These are phyloP conservation scores for Hemileccinum impolitum DNA, from an alignment of 768 basidiomycete species.

Conservation along the genomic window DNA sequence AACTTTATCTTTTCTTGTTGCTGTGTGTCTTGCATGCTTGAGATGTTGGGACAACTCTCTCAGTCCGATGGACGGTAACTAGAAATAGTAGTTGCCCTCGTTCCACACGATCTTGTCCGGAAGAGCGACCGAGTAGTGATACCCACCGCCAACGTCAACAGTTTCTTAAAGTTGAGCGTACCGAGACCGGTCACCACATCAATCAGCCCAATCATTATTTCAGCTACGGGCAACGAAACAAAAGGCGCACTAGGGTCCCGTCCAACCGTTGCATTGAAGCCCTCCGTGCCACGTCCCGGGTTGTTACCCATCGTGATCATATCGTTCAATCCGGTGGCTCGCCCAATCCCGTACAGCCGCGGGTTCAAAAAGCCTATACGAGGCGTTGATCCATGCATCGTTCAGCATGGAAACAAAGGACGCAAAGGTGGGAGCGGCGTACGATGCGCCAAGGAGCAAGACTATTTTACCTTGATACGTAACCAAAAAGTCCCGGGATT, in stretches of 20 bases:
- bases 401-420: conserved; percentile 63
- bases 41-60: too few species aligned
- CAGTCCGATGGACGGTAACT: too few species aligned
- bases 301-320: conserved; percentile 57
- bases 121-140: too few species aligned
- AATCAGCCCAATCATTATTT: too few species aligned
- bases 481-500: conserved; percentile 47
- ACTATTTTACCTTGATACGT: conserved; percentile 37
- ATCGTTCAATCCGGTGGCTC: conserved; percentile 48
- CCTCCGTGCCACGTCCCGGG: conserved; percentile 57
- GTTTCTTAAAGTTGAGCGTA: too few species aligned
- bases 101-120: too few species aligned
- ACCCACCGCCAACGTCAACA: too few species aligned
- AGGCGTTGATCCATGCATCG: conserved; percentile 49
- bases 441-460: conserved; percentile 62
- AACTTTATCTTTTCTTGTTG: too few species aligned
- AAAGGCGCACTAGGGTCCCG: conserved; percentile 56
- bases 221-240: too few species aligned
- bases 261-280: conserved; percentile 57
- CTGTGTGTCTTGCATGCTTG: too few species aligned
- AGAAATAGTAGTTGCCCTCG: too few species aligned
- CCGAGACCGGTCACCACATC: conserved; percentile 1
- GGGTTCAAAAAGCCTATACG: conserved; percentile 68
- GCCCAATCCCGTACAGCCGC: conserved; percentile 44
- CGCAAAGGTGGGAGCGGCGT: conserved; percentile 61